A percentile compares a stretch with the other conserved stretches of the same genome.
Conservation (phyloP, 2,329 filamentous ascomycete species). For the Nannizziopsis barbatae region DNA sequence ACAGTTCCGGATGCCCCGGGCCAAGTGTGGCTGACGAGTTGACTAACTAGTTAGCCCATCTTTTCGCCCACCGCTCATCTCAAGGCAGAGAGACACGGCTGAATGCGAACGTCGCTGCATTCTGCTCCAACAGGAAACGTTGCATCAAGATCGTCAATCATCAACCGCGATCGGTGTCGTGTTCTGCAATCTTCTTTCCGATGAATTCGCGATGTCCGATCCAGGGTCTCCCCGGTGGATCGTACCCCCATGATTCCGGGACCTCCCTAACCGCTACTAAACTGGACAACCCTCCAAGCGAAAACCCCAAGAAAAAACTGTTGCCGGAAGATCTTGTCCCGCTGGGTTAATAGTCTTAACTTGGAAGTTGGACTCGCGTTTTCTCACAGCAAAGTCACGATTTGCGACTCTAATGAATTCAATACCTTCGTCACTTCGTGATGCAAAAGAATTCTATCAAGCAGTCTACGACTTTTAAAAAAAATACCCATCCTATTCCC, state of each 20-base stretch:
- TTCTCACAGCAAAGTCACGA: no score
- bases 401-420: no score
- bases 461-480: no score
- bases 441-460: no score
- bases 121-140: neutral
- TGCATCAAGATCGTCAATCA: neutral
- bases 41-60: neutral
- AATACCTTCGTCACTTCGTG: no score
- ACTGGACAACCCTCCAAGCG: neutral
- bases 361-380: no score
- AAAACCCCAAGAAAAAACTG: no score
- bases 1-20: no score
- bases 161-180: neutral
- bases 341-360: no score
- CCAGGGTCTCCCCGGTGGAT: slow-evolving; percentile 4
- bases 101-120: neutral
- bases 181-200: slow-evolving; percentile 6
- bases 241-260: neutral
- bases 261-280: neutral
- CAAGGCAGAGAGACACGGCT: neutral
- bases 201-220: neutral
- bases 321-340: no score
- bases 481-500: no score
- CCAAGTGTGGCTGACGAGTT: neutral
- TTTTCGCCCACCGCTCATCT: slow-evolving; percentile 5